A percentile compares a stretch with the other conserved stretches of the same genome.
Conservation (phyloP, 768 basidiomycete genomes). For the Leucocoprinus leucothites region DNA sequence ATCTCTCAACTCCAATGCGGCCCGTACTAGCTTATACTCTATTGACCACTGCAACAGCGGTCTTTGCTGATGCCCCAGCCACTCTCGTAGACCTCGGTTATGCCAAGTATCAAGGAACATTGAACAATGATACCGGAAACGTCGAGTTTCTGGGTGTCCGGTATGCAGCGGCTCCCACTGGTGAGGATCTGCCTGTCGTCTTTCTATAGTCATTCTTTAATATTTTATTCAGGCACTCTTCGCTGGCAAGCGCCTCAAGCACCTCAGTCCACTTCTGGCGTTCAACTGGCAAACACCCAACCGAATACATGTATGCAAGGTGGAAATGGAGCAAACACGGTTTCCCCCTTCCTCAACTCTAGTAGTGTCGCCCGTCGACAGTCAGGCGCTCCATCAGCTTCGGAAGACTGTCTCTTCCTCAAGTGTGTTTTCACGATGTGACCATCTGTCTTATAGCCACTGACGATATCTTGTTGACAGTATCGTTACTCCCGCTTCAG, state of each 20-base stretch:
- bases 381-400: background rate
- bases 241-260: background rate
- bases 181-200: background rate
- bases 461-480: background rate
- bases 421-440: background rate
- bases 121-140: slow-evolving; percentile 30
- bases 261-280: background rate
- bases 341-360: no score
- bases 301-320: background rate
- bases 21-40: no score
- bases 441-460: background rate
- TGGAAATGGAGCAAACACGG: background rate
- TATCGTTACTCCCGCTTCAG: background rate
- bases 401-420: background rate
- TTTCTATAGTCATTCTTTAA: background rate
- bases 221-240: background rate
- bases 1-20: no score
- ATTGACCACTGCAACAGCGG: no score
- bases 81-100: slow-evolving; percentile 34
- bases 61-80: no score
- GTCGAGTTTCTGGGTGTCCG: slow-evolving; percentile 40
- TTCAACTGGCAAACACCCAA: background rate
- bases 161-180: slow-evolving; percentile 47
- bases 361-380: background rate
- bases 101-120: slow-evolving; percentile 37